Conservation (phyloP, 2,329 filamentous ascomycete genomes). For the Gaeumannomyces tritici region DNA sequence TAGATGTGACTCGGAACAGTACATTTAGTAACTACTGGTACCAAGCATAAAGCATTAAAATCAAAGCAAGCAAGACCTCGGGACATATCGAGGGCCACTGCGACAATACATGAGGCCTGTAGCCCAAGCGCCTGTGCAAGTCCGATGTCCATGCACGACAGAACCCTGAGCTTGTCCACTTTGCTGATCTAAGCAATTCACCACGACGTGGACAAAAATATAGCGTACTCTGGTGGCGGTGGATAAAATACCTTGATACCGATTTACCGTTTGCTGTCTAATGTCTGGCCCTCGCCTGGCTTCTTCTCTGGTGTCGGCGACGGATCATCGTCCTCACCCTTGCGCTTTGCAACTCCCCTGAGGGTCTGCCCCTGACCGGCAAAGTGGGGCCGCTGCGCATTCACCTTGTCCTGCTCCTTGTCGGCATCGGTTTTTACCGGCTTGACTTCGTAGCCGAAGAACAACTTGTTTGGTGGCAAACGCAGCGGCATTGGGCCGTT, state of each 20-base stretch:
- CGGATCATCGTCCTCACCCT: constrained; percentile 42
- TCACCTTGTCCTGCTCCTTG: constrained; percentile 55
- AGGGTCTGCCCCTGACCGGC: constrained; percentile 78
- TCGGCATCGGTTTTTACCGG: constrained; percentile 74
- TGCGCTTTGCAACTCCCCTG: constrained; percentile 60
- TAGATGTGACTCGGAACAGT: too few relatives aligned
- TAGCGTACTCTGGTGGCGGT: not conserved
- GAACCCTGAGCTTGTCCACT: not conserved
- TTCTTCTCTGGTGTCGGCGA: constrained; percentile 38
- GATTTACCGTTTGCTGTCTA: constrained; percentile 29
- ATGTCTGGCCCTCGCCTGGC: constrained; percentile 29
- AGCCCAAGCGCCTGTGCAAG: not conserved
- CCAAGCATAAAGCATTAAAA: too few relatives aligned
- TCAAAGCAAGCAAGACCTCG: too few relatives aligned
- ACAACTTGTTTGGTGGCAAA: constrained; percentile 79
- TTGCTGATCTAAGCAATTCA: not conserved
- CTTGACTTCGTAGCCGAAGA: constrained; percentile 92
- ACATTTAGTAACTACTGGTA: too few relatives aligned
- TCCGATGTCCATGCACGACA: not conserved
- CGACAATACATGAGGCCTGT: not conserved
- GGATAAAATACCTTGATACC: not conserved
- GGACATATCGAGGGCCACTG: not conserved
- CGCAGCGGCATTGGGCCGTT: constrained; percentile 83
- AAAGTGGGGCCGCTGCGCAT: constrained; percentile 64
- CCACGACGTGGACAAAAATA: not conserved